Evolutionary conservation across 176 grass and related monocot species (phyloP).

Genomic region (Juncus effusus): DNA sequence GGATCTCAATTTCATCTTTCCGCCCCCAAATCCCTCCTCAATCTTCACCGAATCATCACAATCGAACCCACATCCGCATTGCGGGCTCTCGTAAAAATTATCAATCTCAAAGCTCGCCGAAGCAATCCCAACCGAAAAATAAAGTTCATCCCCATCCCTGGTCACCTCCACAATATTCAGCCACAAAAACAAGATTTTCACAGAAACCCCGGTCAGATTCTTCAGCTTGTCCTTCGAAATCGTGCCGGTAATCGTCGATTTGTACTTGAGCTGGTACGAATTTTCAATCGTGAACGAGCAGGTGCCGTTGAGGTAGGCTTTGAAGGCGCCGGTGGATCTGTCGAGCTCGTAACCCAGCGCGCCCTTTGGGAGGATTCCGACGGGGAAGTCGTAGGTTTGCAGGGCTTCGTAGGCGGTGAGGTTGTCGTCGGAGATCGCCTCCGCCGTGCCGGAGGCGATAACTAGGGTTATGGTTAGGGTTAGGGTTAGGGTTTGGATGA

Average conservation of each 20-base stretch:
- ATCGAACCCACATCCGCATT: conserved; percentile 85
- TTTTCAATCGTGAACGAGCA: conserved; percentile 78
- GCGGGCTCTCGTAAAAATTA: conserved; percentile 74
- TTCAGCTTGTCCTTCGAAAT: conserved; percentile 46
- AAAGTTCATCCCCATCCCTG: conserved; percentile 47
- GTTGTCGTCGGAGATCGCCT: conserved; percentile 10
- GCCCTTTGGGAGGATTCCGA: conserved; percentile 73
- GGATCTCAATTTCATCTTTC: conserved; percentile 15
- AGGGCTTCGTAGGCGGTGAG: conserved; percentile 77
- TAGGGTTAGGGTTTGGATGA: conserved; percentile 14
- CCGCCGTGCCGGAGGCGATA: not conserved
- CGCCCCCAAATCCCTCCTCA: not conserved
- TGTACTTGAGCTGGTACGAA: conserved; percentile 85
- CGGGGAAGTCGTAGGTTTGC: conserved; percentile 55
- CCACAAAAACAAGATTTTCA: conserved; percentile 91
- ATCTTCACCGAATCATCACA: conserved; percentile 31
- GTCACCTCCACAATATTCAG: conserved; percentile 87
- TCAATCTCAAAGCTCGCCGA: conserved; percentile 77
- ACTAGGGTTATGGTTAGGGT: conserved; percentile 11
- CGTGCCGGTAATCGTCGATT: conserved; percentile 54
- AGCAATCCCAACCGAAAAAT: conserved; percentile 85
- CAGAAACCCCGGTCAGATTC: conserved; percentile 62
- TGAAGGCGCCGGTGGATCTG: conserved; percentile 60
- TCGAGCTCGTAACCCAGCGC: conserved; percentile 62
- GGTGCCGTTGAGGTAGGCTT: conserved; percentile 41